Percentiles rank a stretch among this genome's conserved stretches.
Conservation (phyloP, 2,329 filamentous ascomycete genomes). For the Colletotrichum kahawae region DNA sequence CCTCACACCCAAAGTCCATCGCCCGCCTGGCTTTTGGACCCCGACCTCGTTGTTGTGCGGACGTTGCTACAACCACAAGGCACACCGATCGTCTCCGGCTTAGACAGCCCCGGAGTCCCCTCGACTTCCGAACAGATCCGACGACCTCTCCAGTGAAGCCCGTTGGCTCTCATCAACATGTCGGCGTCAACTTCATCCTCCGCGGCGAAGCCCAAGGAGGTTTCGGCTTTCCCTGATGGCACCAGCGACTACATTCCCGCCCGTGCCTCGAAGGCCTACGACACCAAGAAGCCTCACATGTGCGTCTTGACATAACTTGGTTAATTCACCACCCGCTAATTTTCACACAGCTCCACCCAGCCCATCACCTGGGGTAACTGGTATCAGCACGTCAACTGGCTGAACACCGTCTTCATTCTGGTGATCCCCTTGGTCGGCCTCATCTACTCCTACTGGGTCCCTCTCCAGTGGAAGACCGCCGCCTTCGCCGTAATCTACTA, state of each 20-base stretch:
- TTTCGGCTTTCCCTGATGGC: constrained; percentile 54
- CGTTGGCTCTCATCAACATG: constrained; percentile 9
- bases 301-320: background rate
- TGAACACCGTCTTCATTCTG: constrained; percentile 84
- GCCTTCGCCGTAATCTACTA: constrained; percentile 80
- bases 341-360: constrained; percentile 61
- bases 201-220: constrained; percentile 40
- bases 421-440: constrained; percentile 77
- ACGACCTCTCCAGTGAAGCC: background rate
- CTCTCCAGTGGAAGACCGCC: constrained; percentile 72
- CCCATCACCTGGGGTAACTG: constrained; percentile 83
- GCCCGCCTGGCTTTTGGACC: background rate
- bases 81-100: background rate
- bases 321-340: background rate
- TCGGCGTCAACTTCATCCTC: constrained; percentile 37
- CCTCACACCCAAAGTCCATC: background rate
- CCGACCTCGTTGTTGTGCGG: background rate
- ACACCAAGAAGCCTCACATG: constrained; percentile 79
- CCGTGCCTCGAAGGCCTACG: constrained; percentile 49
- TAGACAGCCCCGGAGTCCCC: background rate
- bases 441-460: constrained; percentile 79
- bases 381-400: constrained; percentile 94
- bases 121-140: background rate
- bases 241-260: constrained; percentile 61
- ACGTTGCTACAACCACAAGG: constrained; percentile 2